Percentiles rank a stretch among this genome's conserved stretches.
Conservation (phyloP, 495 filamentous ascomycete species). For the Opeltia flavorubescens region DNA sequence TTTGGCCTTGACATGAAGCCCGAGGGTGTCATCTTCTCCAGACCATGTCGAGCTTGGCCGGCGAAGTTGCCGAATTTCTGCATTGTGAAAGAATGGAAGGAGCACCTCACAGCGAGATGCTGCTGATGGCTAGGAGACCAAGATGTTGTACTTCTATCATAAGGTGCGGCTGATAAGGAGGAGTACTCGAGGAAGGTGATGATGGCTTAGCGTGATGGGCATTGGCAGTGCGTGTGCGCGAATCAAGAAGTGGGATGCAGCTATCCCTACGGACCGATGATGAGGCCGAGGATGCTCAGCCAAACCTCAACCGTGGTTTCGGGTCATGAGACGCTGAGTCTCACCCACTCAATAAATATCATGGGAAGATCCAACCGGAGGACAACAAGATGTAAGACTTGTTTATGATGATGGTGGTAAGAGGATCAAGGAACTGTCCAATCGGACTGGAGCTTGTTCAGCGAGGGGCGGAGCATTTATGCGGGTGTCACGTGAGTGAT, state of each 20-base stretch:
- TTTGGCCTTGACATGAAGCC: slow-evolving; percentile 65
- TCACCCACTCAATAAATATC: neutral
- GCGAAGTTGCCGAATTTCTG: slow-evolving; percentile 87
- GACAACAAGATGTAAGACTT: too few species aligned
- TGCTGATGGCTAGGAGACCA: neutral
- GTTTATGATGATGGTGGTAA: neutral
- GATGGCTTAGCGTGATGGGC: slow-evolving; percentile 12
- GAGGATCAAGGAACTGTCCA: neutral
- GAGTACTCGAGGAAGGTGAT: slow-evolving; percentile 7
- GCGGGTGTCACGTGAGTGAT: neutral
- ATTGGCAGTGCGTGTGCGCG: neutral
- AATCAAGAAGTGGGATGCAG: neutral
- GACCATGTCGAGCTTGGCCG: slow-evolving; percentile 72
- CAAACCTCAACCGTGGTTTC: neutral
- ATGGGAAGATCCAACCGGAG: too few species aligned
- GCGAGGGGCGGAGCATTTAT: neutral
- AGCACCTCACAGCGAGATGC: slow-evolving; percentile 4
- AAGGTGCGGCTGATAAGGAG: slow-evolving; percentile 6
- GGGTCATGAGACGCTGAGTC: neutral
- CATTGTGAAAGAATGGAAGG: slow-evolving; percentile 40
- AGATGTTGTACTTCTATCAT: slow-evolving; percentile 9
- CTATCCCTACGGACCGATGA: neutral
- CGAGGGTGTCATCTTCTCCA: slow-evolving; percentile 77
- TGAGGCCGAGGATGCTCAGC: too few species aligned
- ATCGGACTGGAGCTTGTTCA: neutral